Evolutionary conservation across 1,284 basidiomycete species (phyloP), one percentile per base, ranked within the genome.

Genomic region (Paramarasmius palmivorus): DNA sequence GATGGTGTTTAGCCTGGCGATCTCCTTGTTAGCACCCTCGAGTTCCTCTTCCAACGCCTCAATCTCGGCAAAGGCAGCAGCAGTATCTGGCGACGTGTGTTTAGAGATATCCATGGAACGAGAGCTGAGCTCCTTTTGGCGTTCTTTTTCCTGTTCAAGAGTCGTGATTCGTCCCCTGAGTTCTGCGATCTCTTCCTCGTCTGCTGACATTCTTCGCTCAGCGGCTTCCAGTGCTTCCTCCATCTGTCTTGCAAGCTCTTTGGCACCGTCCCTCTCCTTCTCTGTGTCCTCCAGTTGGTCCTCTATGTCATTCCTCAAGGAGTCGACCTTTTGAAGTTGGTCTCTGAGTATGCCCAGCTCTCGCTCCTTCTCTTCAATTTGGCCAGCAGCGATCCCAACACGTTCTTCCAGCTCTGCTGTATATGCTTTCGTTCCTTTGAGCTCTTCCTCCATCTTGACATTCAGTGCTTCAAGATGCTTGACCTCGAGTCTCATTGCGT

Each of bases 21-120:
- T 90, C 66, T 95, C 92, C 62, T 77, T 83, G 64, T 92, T 80
- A 0, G 93, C 93, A 1, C 84, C 81, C 57, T 92, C 88, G 22
- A 95, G 78, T 58, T 94, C 89, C 5, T 78, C 76, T 65, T 95
- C 90, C 39, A 95, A 73, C 0, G 76, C 78, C 54, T 87, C 84
- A 15, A 77, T 72, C 38, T 86, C 83, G 22, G 75, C 66, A 12
- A 68, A 62, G 23, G 65, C 59, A 57, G 66, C 65, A 37, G 74
- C 73, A 36, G 78, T 74, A 48, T 55, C 59, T 47, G 68, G 65
- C 15, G 66, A 61, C 25, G 66, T 58, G 57, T 66, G 65, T 34
- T 54, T 62, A 45, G 71, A 73, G 29, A 67, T 65, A 34, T 63
- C 63, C 49, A 68, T 66, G 17, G 75, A 70, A 49, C 71, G 29